Evolutionary conservation across 202 grass and related monocot species (phyloP), one percentile per base, ranked within the genome.

Genomic region (Saccharum hybrid): DNA sequence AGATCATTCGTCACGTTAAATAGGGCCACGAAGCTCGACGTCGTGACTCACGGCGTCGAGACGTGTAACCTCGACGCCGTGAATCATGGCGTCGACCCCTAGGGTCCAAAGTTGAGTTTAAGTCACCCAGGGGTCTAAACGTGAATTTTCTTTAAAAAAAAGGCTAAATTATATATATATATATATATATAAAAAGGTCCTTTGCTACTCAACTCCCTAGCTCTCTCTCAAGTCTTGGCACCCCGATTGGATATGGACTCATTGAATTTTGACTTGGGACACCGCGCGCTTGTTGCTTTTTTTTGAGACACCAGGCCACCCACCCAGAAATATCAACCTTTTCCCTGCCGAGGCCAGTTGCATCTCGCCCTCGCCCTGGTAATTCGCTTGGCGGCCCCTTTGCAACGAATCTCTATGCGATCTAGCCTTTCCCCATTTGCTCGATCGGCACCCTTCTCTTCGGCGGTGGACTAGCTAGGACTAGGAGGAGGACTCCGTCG

Each of bases 381-480:
- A 80, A 48, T 31, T 10, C 16, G 49, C 15, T 52, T 52, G 48
- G 48, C 3, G 12, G 42, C 42, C 46, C 57, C 4, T 13, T 68
- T 16, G 46, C 56, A 22, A 19, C 2, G 65, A 67, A 80, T 88
- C 81, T 88, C n/a, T 61, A 65, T 76, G 88, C 78, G 61, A 79
- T 72, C 83, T 83, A 72, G 72, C 39, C 72, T 89, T 90, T 90
- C 74, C 74, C 67, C 76, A 43, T 68, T 74, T 90, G 79, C 49
- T 34, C 62, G 40, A 41, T 41, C 7, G 52, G 52, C 52, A 57
- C 52, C 18, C 52, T 56, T 8, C 52, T 72, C 69, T 45, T 5
- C n/a, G 3, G n/a, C 31, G 3, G 45, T n/a, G 59, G n/a, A 12
- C n/a, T 16, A 57, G 45, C 42, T 45, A 13, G 38, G 22, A 46